phyloP scores from a whole-genome alignment of 1,284 basidiomycete species.

The Puccinia sorghi region DNA sequence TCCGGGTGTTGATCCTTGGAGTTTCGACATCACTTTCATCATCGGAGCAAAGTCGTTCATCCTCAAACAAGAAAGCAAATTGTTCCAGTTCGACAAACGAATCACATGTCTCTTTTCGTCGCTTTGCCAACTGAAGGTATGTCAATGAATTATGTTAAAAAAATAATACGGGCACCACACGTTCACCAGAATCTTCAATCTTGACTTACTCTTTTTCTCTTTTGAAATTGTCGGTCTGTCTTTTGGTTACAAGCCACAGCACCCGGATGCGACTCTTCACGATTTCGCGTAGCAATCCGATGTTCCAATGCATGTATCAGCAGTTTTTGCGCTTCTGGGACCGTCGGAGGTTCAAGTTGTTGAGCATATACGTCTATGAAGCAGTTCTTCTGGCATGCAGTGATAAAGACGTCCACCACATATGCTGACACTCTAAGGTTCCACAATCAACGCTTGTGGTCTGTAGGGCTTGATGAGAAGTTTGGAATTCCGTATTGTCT shows the following conservation, averaged over 20 bases:
- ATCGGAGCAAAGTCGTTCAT: background rate
- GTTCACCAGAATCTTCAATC: background rate
- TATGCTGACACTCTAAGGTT: slow-evolving; percentile 6
- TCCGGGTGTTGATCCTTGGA: background rate
- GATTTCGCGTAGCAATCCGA: background rate
- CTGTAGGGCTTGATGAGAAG: background rate
- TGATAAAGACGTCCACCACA: slow-evolving; percentile 11
- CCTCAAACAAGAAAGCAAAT: slow-evolving; percentile 6
- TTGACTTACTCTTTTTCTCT: background rate
- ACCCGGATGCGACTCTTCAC: background rate
- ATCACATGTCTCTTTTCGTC: background rate
- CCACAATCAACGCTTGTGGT: background rate
- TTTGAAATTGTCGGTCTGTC: background rate
- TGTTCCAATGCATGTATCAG: slow-evolving; percentile 1
- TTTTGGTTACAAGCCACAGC: background rate
- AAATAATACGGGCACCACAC: background rate
- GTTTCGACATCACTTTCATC: background rate
- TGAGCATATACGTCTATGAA: background rate
- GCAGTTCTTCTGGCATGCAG: background rate
- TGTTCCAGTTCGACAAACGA: background rate
- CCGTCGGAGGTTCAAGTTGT: background rate
- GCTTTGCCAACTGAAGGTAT: background rate
- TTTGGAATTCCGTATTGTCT: background rate
- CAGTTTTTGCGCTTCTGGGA: slow-evolving; percentile 3
- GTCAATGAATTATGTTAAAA: background rate